Base-by-base conservation (phyloP, 495 filamentous ascomycete genomes). In the Trichoderma orchidacearum region DNA sequence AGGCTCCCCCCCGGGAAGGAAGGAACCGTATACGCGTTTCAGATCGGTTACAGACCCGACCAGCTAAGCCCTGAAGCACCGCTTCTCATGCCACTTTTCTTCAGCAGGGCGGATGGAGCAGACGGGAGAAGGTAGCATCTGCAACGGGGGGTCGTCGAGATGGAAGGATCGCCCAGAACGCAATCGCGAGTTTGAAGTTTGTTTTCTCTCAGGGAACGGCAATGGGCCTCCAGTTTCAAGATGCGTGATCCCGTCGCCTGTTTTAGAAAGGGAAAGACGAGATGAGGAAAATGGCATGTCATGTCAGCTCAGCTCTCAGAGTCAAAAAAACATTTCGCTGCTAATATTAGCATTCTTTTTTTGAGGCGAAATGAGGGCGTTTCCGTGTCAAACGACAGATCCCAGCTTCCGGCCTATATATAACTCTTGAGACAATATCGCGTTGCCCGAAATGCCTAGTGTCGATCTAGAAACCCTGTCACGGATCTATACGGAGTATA, bases 401-500 rank as follows among this genome's bases (percentile, higher is more conserved):
- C 41, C 41, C 41, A 48, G 41, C 41, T 27, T n/a, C 32, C 9
- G 21, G 12, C 8, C 41, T 48, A 48, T 48, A 48, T 27, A 25
- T 48, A 48, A 25, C 41, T 48, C 21, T 25, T 18, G 21, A 6
- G 3, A 9, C 41, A 15, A 48, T 9, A 35, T n/a, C n/a, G 32
- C 32, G 12, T 13, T n/a, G 5, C 12, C 32, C n/a, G n/a, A 48
- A 41, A 17, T 9, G 41, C 41, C 41, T 48, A 48, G 41, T 48
- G 41, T 48, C 41, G 41, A 48, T 48, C 41, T 48, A 25, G 27
- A 18, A 48, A 48, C 41, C 41, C 41, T 48, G 41, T 48, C 41
- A 48, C 41, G 41, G 41, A 48, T 48, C 41, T 48, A 23, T 27
- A 48, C 41, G 41, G 41, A n/a, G 41, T 48, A 48, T 48, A 48